Evolutionary conservation across 2,329 filamentous ascomycete genomes (phyloP).

Genomic region (Xenoacremonium recifei): DNA sequence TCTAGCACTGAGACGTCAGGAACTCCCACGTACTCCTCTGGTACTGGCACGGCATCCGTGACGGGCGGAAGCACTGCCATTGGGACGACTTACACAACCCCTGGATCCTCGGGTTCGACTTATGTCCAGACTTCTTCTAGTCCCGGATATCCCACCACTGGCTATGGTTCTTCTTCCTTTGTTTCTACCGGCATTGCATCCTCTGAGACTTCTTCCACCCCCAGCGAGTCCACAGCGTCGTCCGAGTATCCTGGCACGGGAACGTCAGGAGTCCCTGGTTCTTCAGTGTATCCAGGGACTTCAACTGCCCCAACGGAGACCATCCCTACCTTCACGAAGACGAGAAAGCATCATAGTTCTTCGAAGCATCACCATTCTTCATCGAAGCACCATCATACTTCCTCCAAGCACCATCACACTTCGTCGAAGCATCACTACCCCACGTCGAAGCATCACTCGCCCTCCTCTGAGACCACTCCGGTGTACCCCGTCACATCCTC

Average conservation of each 20-base stretch:
- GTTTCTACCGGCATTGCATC: background rate
- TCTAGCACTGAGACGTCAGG: constrained; percentile 1
- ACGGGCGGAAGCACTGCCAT: constrained; percentile 1
- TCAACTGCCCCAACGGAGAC: background rate
- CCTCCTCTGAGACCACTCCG: too few species aligned
- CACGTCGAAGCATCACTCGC: too few species aligned
- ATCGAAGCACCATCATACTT: too few species aligned
- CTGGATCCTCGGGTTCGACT: background rate
- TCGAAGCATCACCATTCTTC: too few species aligned
- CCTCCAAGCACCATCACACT: too few species aligned
- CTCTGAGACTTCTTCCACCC: background rate
- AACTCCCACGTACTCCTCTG: background rate
- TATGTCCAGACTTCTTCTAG: background rate
- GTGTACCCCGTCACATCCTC: too few species aligned
- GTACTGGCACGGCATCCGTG: background rate
- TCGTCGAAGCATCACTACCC: background rate
- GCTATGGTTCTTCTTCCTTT: background rate
- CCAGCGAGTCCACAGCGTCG: background rate
- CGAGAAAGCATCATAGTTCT: too few species aligned
- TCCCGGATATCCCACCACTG: background rate
- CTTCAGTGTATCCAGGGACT: background rate
- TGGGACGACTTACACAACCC: background rate
- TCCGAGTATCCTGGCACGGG: background rate
- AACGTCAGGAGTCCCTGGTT: too few species aligned
- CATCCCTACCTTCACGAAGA: background rate